Evolutionary conservation across 1,139 yeast genomes (phyloP).

Genomic region (Candida sp.): DNA sequence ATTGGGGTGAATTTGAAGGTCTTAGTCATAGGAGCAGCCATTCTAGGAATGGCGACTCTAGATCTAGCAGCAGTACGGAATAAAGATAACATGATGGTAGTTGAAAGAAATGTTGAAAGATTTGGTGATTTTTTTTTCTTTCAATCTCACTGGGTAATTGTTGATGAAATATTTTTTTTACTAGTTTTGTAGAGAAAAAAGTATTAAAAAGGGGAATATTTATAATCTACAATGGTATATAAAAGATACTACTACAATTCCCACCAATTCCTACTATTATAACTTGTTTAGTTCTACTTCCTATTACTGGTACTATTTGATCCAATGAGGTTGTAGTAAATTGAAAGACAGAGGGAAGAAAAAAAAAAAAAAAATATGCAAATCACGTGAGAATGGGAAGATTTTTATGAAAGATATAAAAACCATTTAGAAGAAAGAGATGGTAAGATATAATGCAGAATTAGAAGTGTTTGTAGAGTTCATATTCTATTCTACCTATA

Average conservation of each 20-base stretch:
- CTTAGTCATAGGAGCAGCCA: constrained; percentile 10
- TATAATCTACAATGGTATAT: no score
- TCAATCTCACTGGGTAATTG: not conserved
- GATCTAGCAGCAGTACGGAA: constrained; percentile 55
- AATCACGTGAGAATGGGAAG: not conserved
- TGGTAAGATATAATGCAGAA: not conserved
- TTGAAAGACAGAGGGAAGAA: not conserved
- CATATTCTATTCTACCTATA: no score
- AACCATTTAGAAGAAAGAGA: not conserved
- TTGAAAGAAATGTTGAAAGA: not conserved
- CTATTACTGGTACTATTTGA: not conserved
- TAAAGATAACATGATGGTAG: constrained; percentile 23
- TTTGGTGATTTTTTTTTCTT: not conserved
- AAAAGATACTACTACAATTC: not conserved
- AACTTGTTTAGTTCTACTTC: no score
- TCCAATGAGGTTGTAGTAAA: not conserved
- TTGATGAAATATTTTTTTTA: not conserved
- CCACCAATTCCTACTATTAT: no score
- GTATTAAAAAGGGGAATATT: no score
- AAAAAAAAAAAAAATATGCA: not conserved
- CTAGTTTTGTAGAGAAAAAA: no score
- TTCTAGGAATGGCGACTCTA: constrained; percentile 29
- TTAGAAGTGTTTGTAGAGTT: no score
- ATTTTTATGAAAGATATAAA: not conserved
- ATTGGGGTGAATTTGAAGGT: constrained; percentile 19